Conservation (phyloP, 2,329 filamentous ascomycete species). For the Plenodomus biglobosus region DNA sequence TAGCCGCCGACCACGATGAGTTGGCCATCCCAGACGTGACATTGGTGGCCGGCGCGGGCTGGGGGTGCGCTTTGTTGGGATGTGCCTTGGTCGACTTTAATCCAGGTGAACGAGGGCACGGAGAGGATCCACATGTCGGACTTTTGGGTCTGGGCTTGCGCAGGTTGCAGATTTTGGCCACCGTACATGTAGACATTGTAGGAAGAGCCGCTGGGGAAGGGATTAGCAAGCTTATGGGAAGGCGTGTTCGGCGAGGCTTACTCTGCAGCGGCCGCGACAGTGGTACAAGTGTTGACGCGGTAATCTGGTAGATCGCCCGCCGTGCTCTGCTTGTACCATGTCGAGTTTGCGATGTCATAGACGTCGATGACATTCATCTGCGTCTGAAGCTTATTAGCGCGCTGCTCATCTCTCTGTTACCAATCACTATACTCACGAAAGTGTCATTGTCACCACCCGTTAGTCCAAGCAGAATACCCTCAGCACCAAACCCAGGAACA, state of each 20-base stretch:
- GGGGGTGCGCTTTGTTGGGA: conserved; percentile 49
- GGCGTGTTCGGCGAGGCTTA: conserved; percentile 18
- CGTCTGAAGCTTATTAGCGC: conserved; percentile 45
- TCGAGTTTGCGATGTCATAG: conserved; percentile 71
- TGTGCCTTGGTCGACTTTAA: conserved; percentile 57
- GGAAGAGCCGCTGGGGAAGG: conserved; percentile 59
- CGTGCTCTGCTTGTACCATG: conserved; percentile 75
- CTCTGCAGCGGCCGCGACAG: conserved; percentile 71
- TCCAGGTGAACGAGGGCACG: conserved; percentile 80
- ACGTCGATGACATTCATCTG: conserved; percentile 75
- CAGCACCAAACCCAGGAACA: conserved; percentile 72
- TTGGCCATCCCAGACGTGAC: conserved; percentile 76
- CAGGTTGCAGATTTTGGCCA: conserved; percentile 70
- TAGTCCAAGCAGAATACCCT: conserved; percentile 76
- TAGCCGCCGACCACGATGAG: conserved; percentile 78
- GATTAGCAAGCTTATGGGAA: conserved; percentile 9
- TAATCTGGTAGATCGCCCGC: conserved; percentile 60
- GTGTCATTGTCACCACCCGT: conserved; percentile 70
- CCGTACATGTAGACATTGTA: conserved; percentile 80
- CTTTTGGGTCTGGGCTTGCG: conserved; percentile 60
- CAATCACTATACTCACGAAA: conserved; percentile 55
- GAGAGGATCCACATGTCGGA: conserved; percentile 79
- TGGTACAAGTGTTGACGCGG: conserved; percentile 68
- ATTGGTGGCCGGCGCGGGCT: conserved; percentile 72
- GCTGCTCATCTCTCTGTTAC: not conserved